phyloP scores from a whole-genome alignment of 2,329 filamentous ascomycete species.

The Trichoderma aggressivum region DNA sequence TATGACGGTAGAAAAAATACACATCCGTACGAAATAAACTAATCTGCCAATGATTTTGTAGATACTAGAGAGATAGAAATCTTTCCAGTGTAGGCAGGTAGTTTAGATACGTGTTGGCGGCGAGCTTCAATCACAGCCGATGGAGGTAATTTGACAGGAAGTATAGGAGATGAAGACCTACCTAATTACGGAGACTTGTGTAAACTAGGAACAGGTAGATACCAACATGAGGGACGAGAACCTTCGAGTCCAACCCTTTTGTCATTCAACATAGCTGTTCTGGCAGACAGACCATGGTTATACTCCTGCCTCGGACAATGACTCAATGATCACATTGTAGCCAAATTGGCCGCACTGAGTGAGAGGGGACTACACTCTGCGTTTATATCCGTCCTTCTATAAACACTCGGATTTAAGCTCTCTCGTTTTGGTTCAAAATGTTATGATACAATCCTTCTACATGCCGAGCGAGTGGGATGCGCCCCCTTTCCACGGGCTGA shows the following conservation, averaged over 20 bases:
- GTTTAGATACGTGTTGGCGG: neutral
- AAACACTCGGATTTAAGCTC: neutral
- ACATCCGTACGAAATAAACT: rapidly evolving
- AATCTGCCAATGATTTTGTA: neutral
- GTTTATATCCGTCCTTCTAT: neutral
- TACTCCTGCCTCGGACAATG: neutral
- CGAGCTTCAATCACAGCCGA: neutral
- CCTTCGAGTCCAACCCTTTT: neutral
- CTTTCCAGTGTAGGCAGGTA: neutral
- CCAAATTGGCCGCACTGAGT: neutral
- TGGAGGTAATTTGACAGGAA: neutral
- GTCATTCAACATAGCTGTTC: neutral
- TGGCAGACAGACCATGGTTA: no score
- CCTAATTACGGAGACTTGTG: neutral
- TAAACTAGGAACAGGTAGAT: neutral
- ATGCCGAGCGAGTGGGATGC: neutral
- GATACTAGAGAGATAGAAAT: neutral
- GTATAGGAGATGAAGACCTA: neutral
- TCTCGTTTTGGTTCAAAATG: neutral
- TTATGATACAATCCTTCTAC: neutral
- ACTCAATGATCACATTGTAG: neutral
- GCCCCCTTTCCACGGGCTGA: neutral
- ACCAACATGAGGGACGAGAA: neutral
- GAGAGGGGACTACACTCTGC: neutral
- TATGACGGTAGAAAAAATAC: neutral